Percentiles rank a stretch among this genome's conserved stretches.
Conservation (phyloP, 805 yeast genomes). For the Yamadazyma kitorensis region DNA sequence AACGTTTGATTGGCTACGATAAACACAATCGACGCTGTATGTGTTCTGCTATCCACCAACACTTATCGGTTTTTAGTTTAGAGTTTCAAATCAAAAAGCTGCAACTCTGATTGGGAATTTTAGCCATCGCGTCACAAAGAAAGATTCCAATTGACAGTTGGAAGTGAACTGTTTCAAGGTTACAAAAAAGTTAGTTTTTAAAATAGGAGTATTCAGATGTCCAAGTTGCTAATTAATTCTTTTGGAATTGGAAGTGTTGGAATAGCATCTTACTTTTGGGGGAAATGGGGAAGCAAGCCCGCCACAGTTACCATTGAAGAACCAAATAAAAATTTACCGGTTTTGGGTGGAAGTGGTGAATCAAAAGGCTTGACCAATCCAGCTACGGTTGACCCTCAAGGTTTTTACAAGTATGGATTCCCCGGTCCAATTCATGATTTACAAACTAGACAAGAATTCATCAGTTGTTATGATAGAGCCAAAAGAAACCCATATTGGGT, state of each 20-base stretch:
- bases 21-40: no score
- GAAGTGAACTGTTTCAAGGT: no score
- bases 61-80: no score
- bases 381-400: conserved; percentile 62
- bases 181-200: no score
- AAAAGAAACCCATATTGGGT: conserved; percentile 84
- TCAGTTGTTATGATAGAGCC: conserved; percentile 82
- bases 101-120: no score
- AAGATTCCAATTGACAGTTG: no score
- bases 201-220: no score
- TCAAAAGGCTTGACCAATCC: conserved; percentile 14
- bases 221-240: conserved; percentile 23
- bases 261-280: conserved; percentile 40
- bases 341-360: conserved; percentile 2
- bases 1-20: no score
- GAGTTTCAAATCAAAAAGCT: no score
- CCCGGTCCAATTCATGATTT: conserved; percentile 95
- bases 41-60: no score
- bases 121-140: no score
- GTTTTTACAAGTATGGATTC: conserved; percentile 85
- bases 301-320: conserved; percentile 5
- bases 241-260: conserved; percentile 39
- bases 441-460: conserved; percentile 67
- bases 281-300: conserved; percentile 13
- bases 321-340: conserved; percentile 9